Conservation (phyloP, 257 asterid genomes). For the Perilla frutescens region DNA sequence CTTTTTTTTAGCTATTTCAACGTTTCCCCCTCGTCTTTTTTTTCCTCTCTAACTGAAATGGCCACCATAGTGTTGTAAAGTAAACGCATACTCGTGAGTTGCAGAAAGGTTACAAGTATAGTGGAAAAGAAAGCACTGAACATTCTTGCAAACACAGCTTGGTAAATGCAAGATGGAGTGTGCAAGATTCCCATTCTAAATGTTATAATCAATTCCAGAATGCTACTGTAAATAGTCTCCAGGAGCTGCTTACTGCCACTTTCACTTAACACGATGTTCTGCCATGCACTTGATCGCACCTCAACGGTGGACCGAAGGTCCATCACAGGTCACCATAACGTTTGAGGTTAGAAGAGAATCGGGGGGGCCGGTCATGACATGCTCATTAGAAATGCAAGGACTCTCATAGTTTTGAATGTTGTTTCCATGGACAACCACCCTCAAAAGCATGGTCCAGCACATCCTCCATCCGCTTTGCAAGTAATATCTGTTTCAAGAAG, state of each 20-base stretch:
- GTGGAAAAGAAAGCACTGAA: not conserved
- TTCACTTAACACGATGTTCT: conserved; percentile 7
- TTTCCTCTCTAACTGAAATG: too few species aligned
- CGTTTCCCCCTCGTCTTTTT: too few species aligned
- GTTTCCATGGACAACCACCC: conserved; percentile 95
- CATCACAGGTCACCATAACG: conserved; percentile 12
- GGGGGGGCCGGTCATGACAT: not conserved
- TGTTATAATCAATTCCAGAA: not conserved
- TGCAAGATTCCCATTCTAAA: conserved; percentile 15
- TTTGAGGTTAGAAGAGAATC: not conserved
- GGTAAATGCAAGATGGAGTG: conserved; percentile 15
- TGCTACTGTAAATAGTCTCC: not conserved
- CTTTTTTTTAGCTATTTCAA: too few species aligned
- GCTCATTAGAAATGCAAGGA: not conserved
- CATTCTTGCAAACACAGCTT: too few species aligned
- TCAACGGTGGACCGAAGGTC: not conserved
- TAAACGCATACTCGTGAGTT: not conserved
- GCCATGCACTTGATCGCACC: conserved; percentile 12
- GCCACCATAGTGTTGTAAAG: too few species aligned
- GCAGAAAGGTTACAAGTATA: not conserved
- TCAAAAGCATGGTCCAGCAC: conserved; percentile 96
- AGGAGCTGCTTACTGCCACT: not conserved
- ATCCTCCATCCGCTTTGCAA: conserved; percentile 94
- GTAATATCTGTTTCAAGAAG: conserved; percentile 62
- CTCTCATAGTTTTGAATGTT: conserved; percentile 72